Percentiles rank a stretch among this genome's conserved stretches.
phyloP scores from a whole-genome alignment of 1,139 yeast genomes.

The Pichia sp. region DNA sequence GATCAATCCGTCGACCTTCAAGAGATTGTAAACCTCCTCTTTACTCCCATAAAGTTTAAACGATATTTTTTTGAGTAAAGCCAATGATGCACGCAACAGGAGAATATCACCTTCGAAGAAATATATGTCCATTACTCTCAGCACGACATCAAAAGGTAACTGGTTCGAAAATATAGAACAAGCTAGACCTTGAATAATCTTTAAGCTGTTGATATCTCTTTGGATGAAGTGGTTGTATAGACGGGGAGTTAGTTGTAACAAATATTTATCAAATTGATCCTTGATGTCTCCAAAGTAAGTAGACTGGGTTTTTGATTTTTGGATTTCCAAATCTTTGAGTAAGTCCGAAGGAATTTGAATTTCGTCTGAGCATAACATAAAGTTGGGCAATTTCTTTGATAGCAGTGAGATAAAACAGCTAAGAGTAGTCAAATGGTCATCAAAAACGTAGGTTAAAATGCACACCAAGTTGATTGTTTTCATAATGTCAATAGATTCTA shows the following conservation, averaged over 20 bases:
- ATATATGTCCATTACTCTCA: constrained; percentile 51
- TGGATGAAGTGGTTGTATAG: constrained; percentile 49
- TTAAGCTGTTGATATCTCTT: constrained; percentile 21
- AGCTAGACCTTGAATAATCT: constrained; percentile 23
- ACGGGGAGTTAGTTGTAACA: constrained; percentile 42
- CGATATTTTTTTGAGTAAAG: constrained; percentile 44
- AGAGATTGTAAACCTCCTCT: constrained; percentile 40
- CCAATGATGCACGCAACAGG: constrained; percentile 45
- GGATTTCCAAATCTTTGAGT: constrained; percentile 16
- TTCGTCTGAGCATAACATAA: constrained; percentile 25
- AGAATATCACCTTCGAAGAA: constrained; percentile 59
- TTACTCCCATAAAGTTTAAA: constrained; percentile 51
- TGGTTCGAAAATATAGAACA: constrained; percentile 26
- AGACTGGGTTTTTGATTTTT: constrained; percentile 4
- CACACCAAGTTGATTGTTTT: constrained; percentile 26
- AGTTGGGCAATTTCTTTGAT: constrained; percentile 33
- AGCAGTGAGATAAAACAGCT: constrained; percentile 43
- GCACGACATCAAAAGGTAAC: constrained; percentile 21
- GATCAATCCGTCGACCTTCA: constrained; percentile 23
- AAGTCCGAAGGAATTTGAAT: constrained; percentile 11
- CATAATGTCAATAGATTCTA: constrained; percentile 14
- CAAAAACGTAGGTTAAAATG: constrained; percentile 24
- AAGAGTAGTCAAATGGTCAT: constrained; percentile 37
- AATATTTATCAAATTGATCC: constrained; percentile 44
- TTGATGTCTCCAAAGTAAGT: constrained; percentile 28